Evolutionary conservation across 208 protist genomes (phyloP).

Genomic region (Leishmania martiniquensis): DNA sequence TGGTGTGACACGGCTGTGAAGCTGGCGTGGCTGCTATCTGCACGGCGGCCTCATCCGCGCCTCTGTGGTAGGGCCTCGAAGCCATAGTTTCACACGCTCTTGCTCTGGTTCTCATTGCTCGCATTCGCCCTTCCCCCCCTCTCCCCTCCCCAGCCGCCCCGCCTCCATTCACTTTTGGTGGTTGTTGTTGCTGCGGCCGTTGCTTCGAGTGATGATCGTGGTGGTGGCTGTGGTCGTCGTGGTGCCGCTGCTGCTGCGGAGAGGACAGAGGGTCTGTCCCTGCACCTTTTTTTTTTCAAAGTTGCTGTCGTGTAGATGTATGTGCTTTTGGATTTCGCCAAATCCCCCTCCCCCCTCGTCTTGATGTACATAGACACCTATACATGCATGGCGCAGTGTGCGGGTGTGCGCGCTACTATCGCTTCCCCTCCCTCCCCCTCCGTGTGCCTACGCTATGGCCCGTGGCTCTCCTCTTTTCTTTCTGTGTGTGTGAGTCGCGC

Average conservation of each 20-base stretch:
- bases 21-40: background rate
- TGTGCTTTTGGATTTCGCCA: background rate
- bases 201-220: background rate
- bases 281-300: background rate
- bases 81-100: background rate
- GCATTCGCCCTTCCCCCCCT: background rate
- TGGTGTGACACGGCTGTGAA: conserved; percentile 55
- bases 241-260: no score
- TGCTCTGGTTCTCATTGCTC: background rate
- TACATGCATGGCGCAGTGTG: background rate
- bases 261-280: background rate
- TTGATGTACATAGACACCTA: conserved; percentile 9
- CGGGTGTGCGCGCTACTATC: no score
- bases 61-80: background rate
- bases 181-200: background rate
- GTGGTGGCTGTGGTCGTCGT: background rate
- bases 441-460: background rate
- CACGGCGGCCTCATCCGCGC: background rate
- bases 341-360: background rate
- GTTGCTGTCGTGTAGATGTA: background rate
- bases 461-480: no score
- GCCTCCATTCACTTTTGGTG: background rate
- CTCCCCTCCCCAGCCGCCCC: background rate
- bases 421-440: background rate
- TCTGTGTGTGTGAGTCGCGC: background rate